phyloP scores from a whole-genome alignment of 257 asterid genomes.

The Anisodus tanguticus region DNA sequence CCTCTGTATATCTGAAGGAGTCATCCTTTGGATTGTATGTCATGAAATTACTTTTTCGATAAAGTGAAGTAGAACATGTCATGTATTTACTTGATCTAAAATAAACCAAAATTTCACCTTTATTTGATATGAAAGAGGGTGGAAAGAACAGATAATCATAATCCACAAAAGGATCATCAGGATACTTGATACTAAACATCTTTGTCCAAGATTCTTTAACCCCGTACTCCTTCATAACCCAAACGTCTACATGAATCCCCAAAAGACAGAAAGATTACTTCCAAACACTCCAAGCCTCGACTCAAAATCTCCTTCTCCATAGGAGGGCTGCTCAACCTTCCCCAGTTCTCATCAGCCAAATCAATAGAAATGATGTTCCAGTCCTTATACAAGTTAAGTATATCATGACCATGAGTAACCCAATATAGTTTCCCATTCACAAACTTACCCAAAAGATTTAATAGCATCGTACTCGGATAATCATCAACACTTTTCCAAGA shows the following conservation, averaged over 20 bases:
- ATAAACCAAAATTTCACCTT: constrained; percentile 47
- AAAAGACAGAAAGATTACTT: constrained; percentile 46
- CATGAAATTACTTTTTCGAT: constrained; percentile 27
- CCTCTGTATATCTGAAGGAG: constrained; percentile 40
- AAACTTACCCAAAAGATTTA: constrained; percentile 26
- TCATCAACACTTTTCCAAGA: constrained; percentile 36
- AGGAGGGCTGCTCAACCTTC: constrained; percentile 40
- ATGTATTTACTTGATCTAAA: background rate
- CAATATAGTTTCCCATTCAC: constrained; percentile 40
- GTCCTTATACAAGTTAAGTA: background rate
- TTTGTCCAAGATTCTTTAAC: constrained; percentile 55
- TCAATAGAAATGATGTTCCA: constrained; percentile 35
- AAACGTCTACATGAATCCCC: constrained; percentile 46
- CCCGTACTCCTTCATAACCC: constrained; percentile 56
- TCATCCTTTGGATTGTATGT: constrained; percentile 42
- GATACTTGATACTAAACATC: constrained; percentile 42
- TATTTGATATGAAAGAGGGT: constrained; percentile 40
- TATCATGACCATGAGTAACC: background rate
- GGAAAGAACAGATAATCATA: constrained; percentile 22
- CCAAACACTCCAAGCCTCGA: constrained; percentile 42
- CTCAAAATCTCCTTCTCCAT: constrained; percentile 31
- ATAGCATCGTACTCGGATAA: background rate
- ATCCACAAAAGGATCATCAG: constrained; percentile 34
- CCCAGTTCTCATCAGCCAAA: constrained; percentile 25
- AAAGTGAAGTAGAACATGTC: no score